These are phyloP conservation scores for Phlyctochytrium planicorne DNA, from an alignment of 192 early-diverging fungal genomes.

Conservation along the genomic window DNA sequence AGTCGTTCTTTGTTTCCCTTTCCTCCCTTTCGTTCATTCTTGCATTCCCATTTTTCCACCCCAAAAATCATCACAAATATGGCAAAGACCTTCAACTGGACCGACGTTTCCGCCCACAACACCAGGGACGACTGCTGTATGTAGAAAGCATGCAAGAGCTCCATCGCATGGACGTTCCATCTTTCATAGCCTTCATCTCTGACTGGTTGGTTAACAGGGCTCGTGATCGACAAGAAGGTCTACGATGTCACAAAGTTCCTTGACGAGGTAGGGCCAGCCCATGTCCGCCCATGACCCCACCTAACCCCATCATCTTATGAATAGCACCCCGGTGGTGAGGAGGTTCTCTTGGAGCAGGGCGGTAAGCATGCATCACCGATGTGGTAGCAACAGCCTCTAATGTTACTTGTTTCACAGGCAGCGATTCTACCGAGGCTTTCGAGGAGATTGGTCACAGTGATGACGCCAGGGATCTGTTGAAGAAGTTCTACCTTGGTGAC, in stretches of 20 bases:
- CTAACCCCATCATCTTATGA: not conserved
- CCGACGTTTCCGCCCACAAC: slow-evolving; percentile 71
- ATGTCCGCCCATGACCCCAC: not conserved
- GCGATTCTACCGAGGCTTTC: slow-evolving; percentile 89
- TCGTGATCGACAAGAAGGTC: slow-evolving; percentile 54
- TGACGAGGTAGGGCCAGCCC: slow-evolving; percentile 34
- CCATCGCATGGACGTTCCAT: not conserved
- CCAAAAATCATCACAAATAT: slow-evolving; percentile 21
- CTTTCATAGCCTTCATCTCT: too few species aligned
- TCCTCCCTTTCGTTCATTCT: too few species aligned
- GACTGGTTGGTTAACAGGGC: slow-evolving; percentile 18
- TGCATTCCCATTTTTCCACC: not conserved
- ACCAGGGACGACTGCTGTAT: slow-evolving; percentile 71
- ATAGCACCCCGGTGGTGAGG: slow-evolving; percentile 97
- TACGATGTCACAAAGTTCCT: slow-evolving; percentile 54
- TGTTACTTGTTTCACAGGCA: slow-evolving; percentile 29
- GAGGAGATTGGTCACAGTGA: slow-evolving; percentile 97
- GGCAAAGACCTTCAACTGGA: slow-evolving; percentile 36
- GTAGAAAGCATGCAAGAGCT: slow-evolving; percentile 4
- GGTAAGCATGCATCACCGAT: slow-evolving; percentile 55
- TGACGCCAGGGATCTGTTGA: slow-evolving; percentile 86
- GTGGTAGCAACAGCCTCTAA: not conserved
- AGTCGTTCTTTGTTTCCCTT: too few species aligned
- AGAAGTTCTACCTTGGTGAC: slow-evolving; percentile 72
- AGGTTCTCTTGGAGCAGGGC: slow-evolving; percentile 88